Evolutionary conservation across 2,329 filamentous ascomycete genomes (phyloP), one percentile per base, ranked within the genome.

Genomic region (Cladorrhinum sp.): DNA sequence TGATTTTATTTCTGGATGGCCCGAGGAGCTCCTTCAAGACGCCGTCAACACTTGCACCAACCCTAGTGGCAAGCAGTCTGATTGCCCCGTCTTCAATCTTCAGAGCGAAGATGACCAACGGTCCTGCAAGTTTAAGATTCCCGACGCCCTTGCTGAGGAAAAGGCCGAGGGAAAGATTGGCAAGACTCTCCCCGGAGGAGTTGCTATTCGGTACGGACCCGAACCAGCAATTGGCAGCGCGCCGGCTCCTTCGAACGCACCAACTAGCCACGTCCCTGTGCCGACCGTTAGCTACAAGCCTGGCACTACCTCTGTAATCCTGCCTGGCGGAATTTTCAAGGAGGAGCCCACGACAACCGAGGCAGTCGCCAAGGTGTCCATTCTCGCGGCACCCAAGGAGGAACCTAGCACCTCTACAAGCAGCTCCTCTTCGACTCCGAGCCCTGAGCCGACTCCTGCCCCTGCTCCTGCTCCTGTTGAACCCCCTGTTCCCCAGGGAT

Each of bases 1-100:
- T 54, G 91, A 96, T 71, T 93, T 94, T 75, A 86, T 92, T 69
- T 87, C 82, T 71, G 91, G 90, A 26, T 96, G 91, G 91, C 83
- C 92, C 1, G 70, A 76, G 8, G 76, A 79, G 2, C 86, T 91
- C 74, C 81, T 95, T 36, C 86, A 92, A 73, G 56, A 81, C 5
- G 91, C 91, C n/a, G 80, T 93, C 64, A 74, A 92, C 52, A 82
- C 79, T 7, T 96, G 93, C 82, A 94, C 88, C 56, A 89, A 86
- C 74, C 71, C 70, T 0, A 86, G 85, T 9, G 93, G 93, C 33
- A 70, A 79, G 48, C 85, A 96, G 51, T 69, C 81, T 49, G 91
- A 93, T 73, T 97, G 93, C 76, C 76, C 84, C 0, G 67, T 95
- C 28, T 96, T 97, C 76, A 77, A 81, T 57, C 78, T 96, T 59